Base-by-base conservation (phyloP, 2,329 filamentous ascomycete species). In the Monosporascus cannonballus region DNA sequence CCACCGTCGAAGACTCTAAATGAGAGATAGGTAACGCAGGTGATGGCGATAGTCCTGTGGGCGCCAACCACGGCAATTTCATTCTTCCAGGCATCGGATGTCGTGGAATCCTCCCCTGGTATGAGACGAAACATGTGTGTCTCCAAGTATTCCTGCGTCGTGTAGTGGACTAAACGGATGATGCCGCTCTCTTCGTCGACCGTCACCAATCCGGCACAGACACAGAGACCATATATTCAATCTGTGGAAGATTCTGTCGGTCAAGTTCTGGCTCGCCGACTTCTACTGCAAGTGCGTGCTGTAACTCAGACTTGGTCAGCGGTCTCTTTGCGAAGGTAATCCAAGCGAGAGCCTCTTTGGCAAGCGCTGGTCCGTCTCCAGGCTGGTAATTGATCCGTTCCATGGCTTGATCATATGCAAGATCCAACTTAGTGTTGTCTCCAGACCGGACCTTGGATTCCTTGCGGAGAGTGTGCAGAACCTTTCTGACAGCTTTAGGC, bases 161-260 rank as follows among this genome's bases (percentile, higher is more conserved):
- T 76, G 51, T 73, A 73, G 52, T 77, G 74, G 3, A 74, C 72
- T 0, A 76, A 54, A 2, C 71, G 65, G 25, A 76, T 60, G 17
- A 69, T 61, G 11, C 60, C 49, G 48, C 64, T 74, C 30, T 70
- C 56, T 34, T 70, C 54, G 37, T 76, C 70, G 6, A 73, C 44
- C 0, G 64, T 68, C 2, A 76, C 67, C 8, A 77, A 50, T 2
- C 73, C 72, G 20, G 66, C 66, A 50, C 72, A 75, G 1, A 63
- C 60, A 2, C 60, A 2, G 67, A 67, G 0, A 72, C 55, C 2
- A 75, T 51, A 2, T 66, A 57, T 6, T 66, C 62, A 1, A 67
- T 37, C 0, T 65, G 54, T 0, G 63, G 51, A 0, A 73, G 24
- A 18, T 69, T 68, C 0, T 70, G 62, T 39, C 62, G 18, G 7